Evolutionary conservation across 179 eudicot genomes (phyloP), one percentile per base, ranked within the genome.

Genomic region (Heliamphora pulchella): DNA sequence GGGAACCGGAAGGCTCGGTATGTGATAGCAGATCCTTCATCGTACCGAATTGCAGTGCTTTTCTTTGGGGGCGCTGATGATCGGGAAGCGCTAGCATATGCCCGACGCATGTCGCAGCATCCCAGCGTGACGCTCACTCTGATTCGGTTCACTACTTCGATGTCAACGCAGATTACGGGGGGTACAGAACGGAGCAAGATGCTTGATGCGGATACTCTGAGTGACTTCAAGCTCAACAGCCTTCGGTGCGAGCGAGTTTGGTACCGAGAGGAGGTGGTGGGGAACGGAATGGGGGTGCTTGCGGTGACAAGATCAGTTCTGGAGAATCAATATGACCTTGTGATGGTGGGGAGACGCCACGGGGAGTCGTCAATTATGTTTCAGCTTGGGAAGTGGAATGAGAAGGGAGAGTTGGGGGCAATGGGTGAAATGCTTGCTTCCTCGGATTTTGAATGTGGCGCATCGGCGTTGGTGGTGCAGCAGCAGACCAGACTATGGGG

Each of bases 401-500:
- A 86, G 54, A 76, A 75, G 8, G 88, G 88, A 0, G 90, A 86
- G 62, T 81, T 88, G 65, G 90, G 90, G 2, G 78, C 82, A 1
- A 77, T 88, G 0, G 88, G 90, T 1, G 90, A 88, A 74, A 78
- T 86, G 22, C 86, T 86, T 39, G 87, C 84, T 67, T 65, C 76
- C 13, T 46, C 82, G 18, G 86, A 88, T 15, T 17, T 50, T 31
- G 76, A 75, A 2, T 82, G 86, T 11, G 79, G 70, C 43, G 84
- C 87, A 15, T 83, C 90, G 14, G 80, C 83, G 64, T 76, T 88
- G 85, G 87, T 88, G 58, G 80, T 88, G 76, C 90, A 88, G 83
- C 90, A 88, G 65, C 90, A 88, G 79, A 86, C 85, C 17, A 85
- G 81, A 77, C 83, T 89, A 22, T 89, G 92, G 92, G 90, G 92